Percentiles rank a stretch among this genome's conserved stretches.
Conservation (phyloP, 306 rosid species). For the Betula pendula region DNA sequence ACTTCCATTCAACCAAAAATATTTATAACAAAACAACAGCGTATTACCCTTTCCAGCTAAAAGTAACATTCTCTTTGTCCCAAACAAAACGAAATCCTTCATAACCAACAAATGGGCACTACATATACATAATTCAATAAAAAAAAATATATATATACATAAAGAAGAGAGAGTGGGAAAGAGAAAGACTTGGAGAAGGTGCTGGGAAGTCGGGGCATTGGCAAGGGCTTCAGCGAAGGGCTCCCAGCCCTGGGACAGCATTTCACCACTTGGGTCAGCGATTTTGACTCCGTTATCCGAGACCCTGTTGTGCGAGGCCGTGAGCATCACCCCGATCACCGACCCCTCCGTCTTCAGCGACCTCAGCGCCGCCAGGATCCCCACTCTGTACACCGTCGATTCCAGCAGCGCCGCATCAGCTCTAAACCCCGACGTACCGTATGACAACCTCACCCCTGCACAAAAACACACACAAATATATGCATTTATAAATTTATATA, state of each 20-base stretch:
- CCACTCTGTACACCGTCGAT: constrained; percentile 66
- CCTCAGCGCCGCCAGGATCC: constrained; percentile 78
- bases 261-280: constrained; percentile 78
- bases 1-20: not conserved
- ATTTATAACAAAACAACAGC: not conserved
- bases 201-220: constrained; percentile 57
- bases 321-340: constrained; percentile 82
- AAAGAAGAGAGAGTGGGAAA: not conserved
- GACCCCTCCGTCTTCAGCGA: constrained; percentile 52
- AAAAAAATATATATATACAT: not conserved
- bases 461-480: not conserved
- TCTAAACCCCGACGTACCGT: constrained; percentile 88
- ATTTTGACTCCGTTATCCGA: constrained; percentile 91
- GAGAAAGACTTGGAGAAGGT: constrained; percentile 45
- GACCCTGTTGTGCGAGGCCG: constrained; percentile 82
- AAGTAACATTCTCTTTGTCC: not conserved
- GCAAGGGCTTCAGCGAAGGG: constrained; percentile 84
- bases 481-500: no score
- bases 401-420: constrained; percentile 71
- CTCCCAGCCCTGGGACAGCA: constrained; percentile 94
- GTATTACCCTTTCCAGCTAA: not conserved
- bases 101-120: not conserved
- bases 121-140: no score
- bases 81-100: not conserved
- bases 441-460: constrained; percentile 63